A percentile compares a stretch with the other conserved stretches of the same genome.
phyloP scores from a whole-genome alignment of 805 yeast genomes.

The Starmera quercuum region DNA sequence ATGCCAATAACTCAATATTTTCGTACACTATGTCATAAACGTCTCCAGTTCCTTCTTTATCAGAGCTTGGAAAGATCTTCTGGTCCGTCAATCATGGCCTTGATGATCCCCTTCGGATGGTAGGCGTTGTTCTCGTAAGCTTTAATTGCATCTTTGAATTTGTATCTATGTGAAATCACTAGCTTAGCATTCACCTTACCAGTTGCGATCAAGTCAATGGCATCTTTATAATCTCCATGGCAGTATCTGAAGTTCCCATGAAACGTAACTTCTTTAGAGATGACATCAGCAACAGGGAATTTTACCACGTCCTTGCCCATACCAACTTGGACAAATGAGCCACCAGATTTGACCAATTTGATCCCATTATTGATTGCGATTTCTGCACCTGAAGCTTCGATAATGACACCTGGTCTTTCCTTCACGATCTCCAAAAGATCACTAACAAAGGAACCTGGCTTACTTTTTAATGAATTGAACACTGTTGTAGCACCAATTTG shows the following conservation, averaged over 20 bases:
- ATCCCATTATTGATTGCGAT: constrained; percentile 67
- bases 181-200: constrained; percentile 61
- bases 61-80: constrained; percentile 6
- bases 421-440: constrained; percentile 23
- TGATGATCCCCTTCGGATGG: constrained; percentile 57
- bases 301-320: constrained; percentile 64
- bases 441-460: constrained; percentile 20
- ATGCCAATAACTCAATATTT: too few species aligned
- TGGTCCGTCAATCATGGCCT: constrained; percentile 81
- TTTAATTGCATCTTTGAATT: constrained; percentile 62
- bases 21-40: too few species aligned
- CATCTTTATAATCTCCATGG: constrained; percentile 66
- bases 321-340: constrained; percentile 78
- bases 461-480: constrained; percentile 35
- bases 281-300: constrained; percentile 69
- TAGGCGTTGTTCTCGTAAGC: constrained; percentile 66
- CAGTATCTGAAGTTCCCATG: constrained; percentile 79
- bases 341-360: constrained; percentile 54
- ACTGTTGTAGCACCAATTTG: constrained; percentile 63
- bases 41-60: background rate
- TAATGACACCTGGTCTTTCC: constrained; percentile 47
- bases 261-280: constrained; percentile 59
- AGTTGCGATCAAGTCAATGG: constrained; percentile 57
- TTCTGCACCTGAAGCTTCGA: constrained; percentile 84
- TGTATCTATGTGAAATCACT: constrained; percentile 67